Base-by-base conservation (phyloP, 495 filamentous ascomycete species). In the Penicillium egyptiacum region DNA sequence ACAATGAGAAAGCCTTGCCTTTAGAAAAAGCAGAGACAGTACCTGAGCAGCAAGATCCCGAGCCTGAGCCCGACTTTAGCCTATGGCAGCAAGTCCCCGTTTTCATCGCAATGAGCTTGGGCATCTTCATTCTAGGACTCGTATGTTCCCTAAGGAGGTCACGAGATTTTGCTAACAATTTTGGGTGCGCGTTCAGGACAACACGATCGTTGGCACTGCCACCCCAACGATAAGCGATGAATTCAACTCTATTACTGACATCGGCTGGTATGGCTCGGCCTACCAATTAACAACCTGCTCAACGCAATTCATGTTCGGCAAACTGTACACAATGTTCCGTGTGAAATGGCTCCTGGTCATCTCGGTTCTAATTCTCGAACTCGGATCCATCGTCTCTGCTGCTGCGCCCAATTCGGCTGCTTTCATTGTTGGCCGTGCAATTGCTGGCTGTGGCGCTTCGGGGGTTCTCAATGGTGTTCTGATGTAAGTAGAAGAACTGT, bases 231-330 rank as follows among this genome's bases (percentile, higher is more conserved):
- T 90, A 57, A 88, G 86, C 0, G 81, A 88, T 64, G 68, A 84
- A 33, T 90, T 90, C 68, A 70, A 86, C 20, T 78, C 81, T 40
- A 66, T 90, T 3, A 71, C 75, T 25, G 85, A 89, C 56, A 81
- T 90, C 2, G 86, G 84, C 40, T 89, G 87, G 69, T 85, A 85
- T 68, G 81, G 75, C 16, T 78, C 77, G 25, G 25, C 25, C 2
- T 26, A 26, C 25, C 25, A 26, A 26, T 26, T 26, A 26, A 26
- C 25, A 3, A 26, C 25, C 25, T 26, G 25, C 6, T 26, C 25
- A 26, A 26, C 25, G 6, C 25, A n/a, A n/a, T 26, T 26, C 25
- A 26, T 26, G 25, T 26, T 26, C 25, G 25, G 25, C 6, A 26
- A 26, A 26, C 6, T 26, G 25, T 26, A 26, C 6, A 26, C 25